phyloP scores from a whole-genome alignment of 495 filamentous ascomycete genomes.

The Podospora bellae-mahoneyi region DNA sequence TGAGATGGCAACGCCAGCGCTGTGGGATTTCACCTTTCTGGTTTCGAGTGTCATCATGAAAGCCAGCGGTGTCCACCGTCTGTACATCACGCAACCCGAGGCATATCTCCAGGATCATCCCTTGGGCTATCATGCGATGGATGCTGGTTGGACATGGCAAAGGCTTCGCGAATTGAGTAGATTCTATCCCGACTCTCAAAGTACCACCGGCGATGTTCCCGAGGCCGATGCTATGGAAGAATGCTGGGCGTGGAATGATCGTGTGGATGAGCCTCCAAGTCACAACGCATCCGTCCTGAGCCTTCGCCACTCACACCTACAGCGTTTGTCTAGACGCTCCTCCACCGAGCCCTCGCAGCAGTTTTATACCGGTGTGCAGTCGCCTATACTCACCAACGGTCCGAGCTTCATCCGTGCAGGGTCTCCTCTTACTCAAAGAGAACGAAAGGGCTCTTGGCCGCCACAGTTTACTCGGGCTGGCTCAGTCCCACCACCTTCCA shows the following conservation, averaged over 20 bases:
- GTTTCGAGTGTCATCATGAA: constrained; percentile 62
- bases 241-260: constrained; percentile 49
- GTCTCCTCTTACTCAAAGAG: constrained; percentile 37
- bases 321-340: constrained; percentile 32
- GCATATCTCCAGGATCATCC: constrained; percentile 60
- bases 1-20: constrained; percentile 63
- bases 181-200: constrained; percentile 45
- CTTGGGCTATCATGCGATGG: constrained; percentile 44
- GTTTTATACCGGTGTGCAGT: constrained; percentile 33
- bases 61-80: constrained; percentile 51
- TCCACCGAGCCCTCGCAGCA: constrained; percentile 37
- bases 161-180: constrained; percentile 56
- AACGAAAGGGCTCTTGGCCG: constrained; percentile 42
- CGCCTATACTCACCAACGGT: constrained; percentile 34
- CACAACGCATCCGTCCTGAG: constrained; percentile 32
- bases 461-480: constrained; percentile 39
- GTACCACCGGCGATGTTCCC: constrained; percentile 42
- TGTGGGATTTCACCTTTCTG: constrained; percentile 67
- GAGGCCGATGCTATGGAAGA: constrained; percentile 60
- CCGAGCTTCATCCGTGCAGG: constrained; percentile 29
- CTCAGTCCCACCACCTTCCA: constrained; percentile 44
- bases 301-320: constrained; percentile 38
- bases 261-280: constrained; percentile 49
- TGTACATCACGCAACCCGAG: constrained; percentile 64
- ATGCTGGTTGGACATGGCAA: constrained; percentile 58